A percentile compares a stretch with the other conserved stretches of the same genome.
Evolutionary conservation across 495 filamentous ascomycete species (phyloP).

Genomic region (Penicillium salamii): DNA sequence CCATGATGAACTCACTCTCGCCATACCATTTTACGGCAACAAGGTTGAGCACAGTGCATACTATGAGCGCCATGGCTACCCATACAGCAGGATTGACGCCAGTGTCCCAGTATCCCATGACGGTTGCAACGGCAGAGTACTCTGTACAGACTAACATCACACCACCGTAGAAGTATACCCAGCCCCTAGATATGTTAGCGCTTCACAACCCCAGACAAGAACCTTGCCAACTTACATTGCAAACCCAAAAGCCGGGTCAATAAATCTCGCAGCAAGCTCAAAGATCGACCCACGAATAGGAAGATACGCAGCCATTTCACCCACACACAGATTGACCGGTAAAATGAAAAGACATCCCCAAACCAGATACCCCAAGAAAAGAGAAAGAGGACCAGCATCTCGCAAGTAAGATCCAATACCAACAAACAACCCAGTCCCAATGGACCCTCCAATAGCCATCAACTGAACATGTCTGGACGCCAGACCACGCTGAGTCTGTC

Average conservation of each 20-base stretch:
- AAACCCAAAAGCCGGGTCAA: conserved; percentile 69
- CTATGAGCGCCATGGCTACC: conserved; percentile 66
- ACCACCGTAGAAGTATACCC: conserved; percentile 37
- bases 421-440: conserved; percentile 75
- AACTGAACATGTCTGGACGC: conserved; percentile 63
- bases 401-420: conserved; percentile 68
- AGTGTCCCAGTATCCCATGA: conserved; percentile 68
- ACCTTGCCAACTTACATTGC: conserved; percentile 43
- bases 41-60: conserved; percentile 64
- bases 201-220: conserved; percentile 4
- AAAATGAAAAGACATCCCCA: conserved; percentile 33
- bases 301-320: conserved; percentile 71
- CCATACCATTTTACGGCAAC: conserved; percentile 68
- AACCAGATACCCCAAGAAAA: conserved; percentile 62
- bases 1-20: conserved; percentile 72
- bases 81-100: conserved; percentile 54
- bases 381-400: conserved; percentile 61
- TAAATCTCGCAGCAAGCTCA: conserved; percentile 66
- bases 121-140: conserved; percentile 63
- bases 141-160: conserved; percentile 59
- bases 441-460: conserved; percentile 72
- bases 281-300: conserved; percentile 72
- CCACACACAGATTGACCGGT: conserved; percentile 36
- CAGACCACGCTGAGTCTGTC: conserved; percentile 53
- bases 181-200: conserved; percentile 28